These are phyloP conservation scores for Colletotrichum melonis DNA, from an alignment of 2,329 filamentous ascomycete genomes.

Conservation along the genomic window DNA sequence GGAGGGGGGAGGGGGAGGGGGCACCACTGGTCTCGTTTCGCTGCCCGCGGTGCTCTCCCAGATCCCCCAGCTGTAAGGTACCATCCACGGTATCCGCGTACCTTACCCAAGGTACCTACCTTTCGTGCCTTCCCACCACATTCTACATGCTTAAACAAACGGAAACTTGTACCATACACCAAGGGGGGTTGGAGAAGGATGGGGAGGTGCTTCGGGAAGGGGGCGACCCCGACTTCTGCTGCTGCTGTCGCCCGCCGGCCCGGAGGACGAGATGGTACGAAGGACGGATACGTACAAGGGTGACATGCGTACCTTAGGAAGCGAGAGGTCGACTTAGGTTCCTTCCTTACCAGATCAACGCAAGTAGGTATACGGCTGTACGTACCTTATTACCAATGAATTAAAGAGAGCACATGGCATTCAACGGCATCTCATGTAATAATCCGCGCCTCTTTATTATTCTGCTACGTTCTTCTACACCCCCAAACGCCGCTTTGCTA, in stretches of 20 bases:
- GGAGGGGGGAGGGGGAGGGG: neutral
- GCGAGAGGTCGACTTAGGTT: neutral
- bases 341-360: neutral
- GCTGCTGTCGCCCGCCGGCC: no score
- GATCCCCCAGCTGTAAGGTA: no score
- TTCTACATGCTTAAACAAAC: no score
- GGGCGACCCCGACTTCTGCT: no score
- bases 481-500: slow-evolving; percentile 2
- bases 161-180: no score
- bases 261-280: neutral
- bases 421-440: neutral
- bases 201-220: neutral
- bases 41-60: no score
- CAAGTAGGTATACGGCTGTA: neutral
- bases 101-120: neutral
- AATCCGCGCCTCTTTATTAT: neutral
- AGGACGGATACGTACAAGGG: neutral
- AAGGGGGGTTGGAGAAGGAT: neutral
- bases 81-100: no score
- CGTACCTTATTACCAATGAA: no score
- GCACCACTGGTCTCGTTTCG: neutral
- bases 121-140: no score
- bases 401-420: no score
- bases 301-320: neutral
- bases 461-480: slow-evolving; percentile 14